Percentiles rank a stretch among this genome's conserved stretches.
Evolutionary conservation across 202 grass and related monocot genomes (phyloP).

Genomic region (Elaeis oleifera): DNA sequence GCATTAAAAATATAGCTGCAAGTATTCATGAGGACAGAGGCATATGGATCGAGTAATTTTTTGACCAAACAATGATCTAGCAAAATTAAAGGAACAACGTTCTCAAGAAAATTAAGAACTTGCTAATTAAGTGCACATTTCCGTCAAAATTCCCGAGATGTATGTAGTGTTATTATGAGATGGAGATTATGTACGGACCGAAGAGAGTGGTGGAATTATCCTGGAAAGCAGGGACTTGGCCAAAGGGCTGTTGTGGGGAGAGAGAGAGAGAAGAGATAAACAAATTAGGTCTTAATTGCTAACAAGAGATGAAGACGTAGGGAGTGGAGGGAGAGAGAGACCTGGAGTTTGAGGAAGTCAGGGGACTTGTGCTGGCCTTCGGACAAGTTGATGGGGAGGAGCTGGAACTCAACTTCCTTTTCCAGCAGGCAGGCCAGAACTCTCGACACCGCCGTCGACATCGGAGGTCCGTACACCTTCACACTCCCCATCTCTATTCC

Average conservation of each 20-base stretch:
- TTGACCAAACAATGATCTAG: too few relatives aligned
- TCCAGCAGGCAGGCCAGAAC: constrained; percentile 16
- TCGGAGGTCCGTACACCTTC: constrained; percentile 6
- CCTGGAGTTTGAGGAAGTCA: constrained; percentile 16
- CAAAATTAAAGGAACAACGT: too few relatives aligned
- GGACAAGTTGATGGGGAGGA: background rate
- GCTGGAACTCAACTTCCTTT: constrained; percentile 16
- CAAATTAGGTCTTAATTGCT: background rate
- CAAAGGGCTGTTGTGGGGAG: constrained; percentile 1
- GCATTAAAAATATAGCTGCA: too few relatives aligned
- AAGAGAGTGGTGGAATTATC: background rate
- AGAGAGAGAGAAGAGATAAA: background rate
- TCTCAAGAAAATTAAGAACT: too few relatives aligned
- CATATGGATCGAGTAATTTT: too few relatives aligned
- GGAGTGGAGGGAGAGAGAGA: background rate
- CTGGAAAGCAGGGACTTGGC: constrained; percentile 14
- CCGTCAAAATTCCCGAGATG: too few relatives aligned
- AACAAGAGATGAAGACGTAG: background rate
- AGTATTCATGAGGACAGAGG: too few relatives aligned
- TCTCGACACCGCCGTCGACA: constrained; percentile 17
- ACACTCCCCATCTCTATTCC: background rate
- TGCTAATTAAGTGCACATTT: too few relatives aligned
- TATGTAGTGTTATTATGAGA: too few relatives aligned
- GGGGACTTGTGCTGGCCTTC: constrained; percentile 10
- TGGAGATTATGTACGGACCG: background rate